Base-by-base conservation (phyloP, 139 green algal genomes). In the Penium margaritaceum region DNA sequence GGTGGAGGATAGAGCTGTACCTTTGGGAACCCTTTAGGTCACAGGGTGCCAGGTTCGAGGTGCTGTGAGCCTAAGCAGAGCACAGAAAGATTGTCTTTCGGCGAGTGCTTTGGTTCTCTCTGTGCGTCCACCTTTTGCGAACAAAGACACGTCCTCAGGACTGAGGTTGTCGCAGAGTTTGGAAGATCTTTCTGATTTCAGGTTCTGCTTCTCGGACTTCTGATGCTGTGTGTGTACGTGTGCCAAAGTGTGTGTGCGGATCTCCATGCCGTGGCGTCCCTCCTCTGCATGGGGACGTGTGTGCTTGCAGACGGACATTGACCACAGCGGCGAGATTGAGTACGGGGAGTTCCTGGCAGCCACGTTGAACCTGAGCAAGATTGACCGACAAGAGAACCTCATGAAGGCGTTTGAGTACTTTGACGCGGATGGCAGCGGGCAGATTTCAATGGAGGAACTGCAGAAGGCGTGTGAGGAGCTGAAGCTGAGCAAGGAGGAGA, bases 281-380 rank as follows among this genome's bases (percentile, higher is more conserved):
- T 24, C n/a, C 51, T n/a, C n/a, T n/a, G n/a, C n/a, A n/a, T n/a
- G n/a, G n/a, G n/a, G n/a, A n/a, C 41, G 41, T 12, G 38, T 39
- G 24, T 29, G 32, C 62, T 6, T 9, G 15, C 75, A 82, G 75
- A 57, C 75, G 21, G 84, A 88, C 51, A 58, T 83, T 7, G 84
- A 88, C 61, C 69, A 72, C 15, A 86, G 74, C 61, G 83, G 83
- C 0, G 44, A 37, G 47, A 95, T 98, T 57, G 91, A 96, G 70
- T 97, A 96, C 73, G 88, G 95, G 75, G 85, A 86, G 74, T 91
- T 91, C 64, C 75, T 91, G 29, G 85, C 87, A 4, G 87, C 82
- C 0, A 90, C 87, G 15, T 46, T 91, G 54, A 47, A 79, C 24
- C 29, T 80, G 34, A 69, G 19, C 39, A 86, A 83, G 64, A 46